These are phyloP conservation scores for Penicillium sp. DNA, from an alignment of 2,329 filamentous ascomycete species.

Conservation along the genomic window DNA sequence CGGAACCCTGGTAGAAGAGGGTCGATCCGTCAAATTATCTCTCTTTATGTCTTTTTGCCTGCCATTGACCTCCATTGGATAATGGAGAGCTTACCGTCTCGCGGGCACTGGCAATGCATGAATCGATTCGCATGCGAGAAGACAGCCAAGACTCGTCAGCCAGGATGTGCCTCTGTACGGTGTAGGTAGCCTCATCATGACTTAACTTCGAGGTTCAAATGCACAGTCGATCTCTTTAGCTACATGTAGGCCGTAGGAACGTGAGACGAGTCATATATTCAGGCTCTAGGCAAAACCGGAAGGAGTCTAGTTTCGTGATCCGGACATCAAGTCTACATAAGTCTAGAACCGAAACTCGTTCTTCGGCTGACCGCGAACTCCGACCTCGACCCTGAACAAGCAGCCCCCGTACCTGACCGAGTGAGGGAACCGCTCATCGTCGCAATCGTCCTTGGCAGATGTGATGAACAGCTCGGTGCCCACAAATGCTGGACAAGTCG, in stretches of 20 bases:
- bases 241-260: not conserved
- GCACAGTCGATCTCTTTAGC: slow-evolving; percentile 18
- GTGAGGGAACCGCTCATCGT: slow-evolving; percentile 57
- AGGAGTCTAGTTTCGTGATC: not conserved
- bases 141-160: not conserved
- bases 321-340: not conserved
- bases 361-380: slow-evolving; percentile 61
- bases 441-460: slow-evolving; percentile 67
- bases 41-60: not conserved
- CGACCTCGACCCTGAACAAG: slow-evolving; percentile 75
- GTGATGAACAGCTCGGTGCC: slow-evolving; percentile 76
- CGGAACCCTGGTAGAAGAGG: slow-evolving; percentile 12
- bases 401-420: slow-evolving; percentile 66
- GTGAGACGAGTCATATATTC: not conserved
- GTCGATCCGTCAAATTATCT: slow-evolving; percentile 12
- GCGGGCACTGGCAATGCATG: not conserved
- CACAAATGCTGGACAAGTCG: slow-evolving; percentile 78
- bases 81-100: slow-evolving; percentile 17
- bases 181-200: not conserved
- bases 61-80: slow-evolving; percentile 14
- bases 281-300: not conserved
- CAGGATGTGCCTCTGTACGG: not conserved
- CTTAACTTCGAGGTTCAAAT: not conserved
- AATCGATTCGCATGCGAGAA: not conserved
- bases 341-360: slow-evolving; percentile 60